Evolutionary conservation across 306 rosid species (phyloP).

Genomic region (Gastrolobium bilobum): DNA sequence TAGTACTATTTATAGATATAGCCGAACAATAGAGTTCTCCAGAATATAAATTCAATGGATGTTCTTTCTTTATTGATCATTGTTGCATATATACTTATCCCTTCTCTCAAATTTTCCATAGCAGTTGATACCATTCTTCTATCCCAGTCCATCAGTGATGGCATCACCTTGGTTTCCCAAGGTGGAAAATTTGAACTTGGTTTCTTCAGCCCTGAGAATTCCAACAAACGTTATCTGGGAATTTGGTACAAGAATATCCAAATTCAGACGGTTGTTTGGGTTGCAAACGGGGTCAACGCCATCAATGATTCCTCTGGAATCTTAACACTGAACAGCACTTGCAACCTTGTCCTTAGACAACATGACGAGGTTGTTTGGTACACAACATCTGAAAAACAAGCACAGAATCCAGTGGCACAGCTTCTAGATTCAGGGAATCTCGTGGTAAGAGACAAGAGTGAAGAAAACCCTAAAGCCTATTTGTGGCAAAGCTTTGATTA

Average conservation of each 20-base stretch:
- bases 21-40: not conserved
- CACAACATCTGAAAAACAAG: conserved; percentile 17
- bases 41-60: conserved; percentile 14
- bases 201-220: conserved; percentile 63
- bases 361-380: conserved; percentile 48
- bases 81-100: not conserved
- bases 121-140: conserved; percentile 50
- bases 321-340: conserved; percentile 29
- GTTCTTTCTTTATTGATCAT: not conserved
- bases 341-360: conserved; percentile 49
- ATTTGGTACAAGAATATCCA: conserved; percentile 66
- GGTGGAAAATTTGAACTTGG: conserved; percentile 60
- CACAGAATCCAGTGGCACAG: conserved; percentile 45
- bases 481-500: conserved; percentile 71
- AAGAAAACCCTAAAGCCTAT: conserved; percentile 5
- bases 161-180: conserved; percentile 55
- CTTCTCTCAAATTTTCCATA: conserved; percentile 34
- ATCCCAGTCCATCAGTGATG: conserved; percentile 53
- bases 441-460: conserved; percentile 46
- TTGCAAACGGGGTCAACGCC: conserved; percentile 63
- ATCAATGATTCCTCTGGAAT: conserved; percentile 50
- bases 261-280: conserved; percentile 60
- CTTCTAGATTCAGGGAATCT: conserved; percentile 58
- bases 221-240: conserved; percentile 59
- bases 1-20: not conserved